phyloP scores from a whole-genome alignment of 306 rosid genomes.

The Vigna mungo region DNA sequence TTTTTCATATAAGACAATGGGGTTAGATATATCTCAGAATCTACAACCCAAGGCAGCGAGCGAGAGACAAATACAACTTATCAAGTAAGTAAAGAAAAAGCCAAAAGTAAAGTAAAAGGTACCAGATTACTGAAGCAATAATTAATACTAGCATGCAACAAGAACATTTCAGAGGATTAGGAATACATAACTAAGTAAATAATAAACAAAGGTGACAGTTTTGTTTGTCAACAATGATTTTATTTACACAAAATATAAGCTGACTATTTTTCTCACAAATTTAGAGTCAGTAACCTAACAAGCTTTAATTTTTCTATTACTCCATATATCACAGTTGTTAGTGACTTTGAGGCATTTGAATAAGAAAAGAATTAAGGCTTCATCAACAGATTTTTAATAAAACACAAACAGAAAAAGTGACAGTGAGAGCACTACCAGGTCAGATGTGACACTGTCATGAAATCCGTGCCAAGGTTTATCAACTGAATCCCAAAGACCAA shows the following conservation, averaged over 20 bases:
- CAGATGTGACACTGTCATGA: background rate
- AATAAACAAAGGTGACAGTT: too few species aligned
- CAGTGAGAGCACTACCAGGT: background rate
- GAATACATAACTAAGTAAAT: conserved; percentile 18
- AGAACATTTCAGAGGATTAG: background rate
- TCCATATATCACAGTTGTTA: conserved; percentile 4
- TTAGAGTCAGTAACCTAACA: background rate
- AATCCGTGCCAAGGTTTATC: background rate
- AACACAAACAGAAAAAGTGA: background rate
- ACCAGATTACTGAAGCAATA: conserved; percentile 7
- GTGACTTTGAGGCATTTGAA: background rate
- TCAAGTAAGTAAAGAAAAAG: background rate
- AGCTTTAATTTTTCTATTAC: background rate
- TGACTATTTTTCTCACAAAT: background rate
- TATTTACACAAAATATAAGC: background rate
- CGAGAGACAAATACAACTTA: conserved; percentile 13
- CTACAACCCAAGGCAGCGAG: background rate
- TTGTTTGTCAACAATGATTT: background rate
- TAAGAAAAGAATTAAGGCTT: conserved; percentile 8
- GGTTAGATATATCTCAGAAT: background rate
- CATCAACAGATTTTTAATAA: background rate
- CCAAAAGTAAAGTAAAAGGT: background rate
- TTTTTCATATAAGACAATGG: background rate
- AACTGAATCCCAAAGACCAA: background rate
- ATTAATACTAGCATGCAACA: conserved; percentile 13